Conservation (phyloP, 257 asterid species). For the Mitragyna speciosa region DNA sequence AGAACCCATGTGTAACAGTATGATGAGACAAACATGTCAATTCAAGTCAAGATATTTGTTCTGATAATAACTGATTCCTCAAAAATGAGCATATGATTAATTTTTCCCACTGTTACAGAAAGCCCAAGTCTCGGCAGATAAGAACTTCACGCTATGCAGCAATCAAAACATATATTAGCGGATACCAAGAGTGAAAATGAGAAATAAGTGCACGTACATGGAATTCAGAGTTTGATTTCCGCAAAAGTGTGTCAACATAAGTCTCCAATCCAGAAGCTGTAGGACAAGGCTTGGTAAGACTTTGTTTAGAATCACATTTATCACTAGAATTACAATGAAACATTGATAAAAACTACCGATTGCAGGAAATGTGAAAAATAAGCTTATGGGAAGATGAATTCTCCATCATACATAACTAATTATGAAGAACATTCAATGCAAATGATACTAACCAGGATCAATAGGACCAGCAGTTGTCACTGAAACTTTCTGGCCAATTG, state of each 20-base stretch:
- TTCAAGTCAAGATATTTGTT: not conserved
- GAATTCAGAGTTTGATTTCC: conserved; percentile 79
- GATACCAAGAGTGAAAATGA: not conserved
- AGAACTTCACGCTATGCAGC: not conserved
- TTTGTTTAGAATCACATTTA: not conserved
- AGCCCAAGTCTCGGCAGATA: not conserved
- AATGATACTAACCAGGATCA: conserved; percentile 59
- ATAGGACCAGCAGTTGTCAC: conserved; percentile 68
- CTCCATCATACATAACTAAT: not conserved
- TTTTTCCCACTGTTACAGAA: not conserved
- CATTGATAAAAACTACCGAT: not conserved
- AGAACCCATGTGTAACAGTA: not conserved
- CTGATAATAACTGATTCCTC: no score
- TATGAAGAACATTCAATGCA: not conserved
- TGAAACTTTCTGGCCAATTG: conserved; percentile 45
- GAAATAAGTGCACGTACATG: conserved; percentile 49
- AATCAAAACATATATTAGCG: not conserved
- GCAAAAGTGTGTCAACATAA: conserved; percentile 65
- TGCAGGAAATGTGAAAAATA: not conserved
- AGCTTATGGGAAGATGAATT: not conserved
- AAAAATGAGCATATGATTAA: not conserved
- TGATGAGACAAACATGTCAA: not conserved
- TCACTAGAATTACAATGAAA: not conserved
- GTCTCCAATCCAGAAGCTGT: conserved; percentile 56
- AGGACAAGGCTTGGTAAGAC: not conserved